A percentile compares a stretch with the other conserved stretches of the same genome.
Evolutionary conservation across 2,329 filamentous ascomycete genomes (phyloP).

Genomic region (Albifimbria verrucaria): DNA sequence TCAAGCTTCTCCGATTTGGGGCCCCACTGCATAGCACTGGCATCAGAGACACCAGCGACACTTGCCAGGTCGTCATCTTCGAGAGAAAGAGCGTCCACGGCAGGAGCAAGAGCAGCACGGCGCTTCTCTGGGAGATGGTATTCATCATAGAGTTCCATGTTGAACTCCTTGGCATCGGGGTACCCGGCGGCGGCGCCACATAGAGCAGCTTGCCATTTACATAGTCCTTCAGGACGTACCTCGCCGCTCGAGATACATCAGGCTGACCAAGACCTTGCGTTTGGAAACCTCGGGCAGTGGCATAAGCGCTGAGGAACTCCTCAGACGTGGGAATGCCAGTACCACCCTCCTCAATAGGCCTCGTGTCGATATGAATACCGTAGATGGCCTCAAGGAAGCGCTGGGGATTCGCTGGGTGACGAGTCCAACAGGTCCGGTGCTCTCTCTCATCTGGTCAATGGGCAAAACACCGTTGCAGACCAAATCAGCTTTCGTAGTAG

Average conservation of each 20-base stretch:
- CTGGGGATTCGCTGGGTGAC: constrained; percentile 85
- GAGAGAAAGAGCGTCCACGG: constrained; percentile 44
- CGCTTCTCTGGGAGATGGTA: constrained; percentile 79
- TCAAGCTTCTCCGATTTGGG: constrained; percentile 76
- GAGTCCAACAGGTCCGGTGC: constrained; percentile 78
- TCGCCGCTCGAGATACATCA: constrained; percentile 87
- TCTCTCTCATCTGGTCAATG: constrained; percentile 94
- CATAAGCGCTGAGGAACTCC: constrained; percentile 83
- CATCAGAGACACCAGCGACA: constrained; percentile 40
- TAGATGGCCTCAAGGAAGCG: constrained; percentile 89
- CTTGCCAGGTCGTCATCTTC: constrained; percentile 26
- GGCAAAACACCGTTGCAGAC: constrained; percentile 93
- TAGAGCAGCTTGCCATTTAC: constrained; percentile 94
- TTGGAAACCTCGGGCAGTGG: constrained; percentile 82
- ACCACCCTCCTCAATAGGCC: constrained; percentile 86
- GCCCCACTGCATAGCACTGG: constrained; percentile 55
- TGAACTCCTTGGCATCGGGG: constrained; percentile 75
- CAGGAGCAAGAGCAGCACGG: constrained; percentile 58
- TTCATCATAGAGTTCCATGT: constrained; percentile 82
- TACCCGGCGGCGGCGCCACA: constrained; percentile 80
- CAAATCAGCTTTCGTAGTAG: constrained; percentile 91
- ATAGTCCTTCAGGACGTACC: constrained; percentile 92
- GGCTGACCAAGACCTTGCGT: constrained; percentile 87
- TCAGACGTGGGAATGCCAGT: constrained; percentile 81
- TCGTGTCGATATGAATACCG: constrained; percentile 80